Conservation (phyloP, 176 grass and related monocot genomes). For the Cenchrus purpureus region DNA sequence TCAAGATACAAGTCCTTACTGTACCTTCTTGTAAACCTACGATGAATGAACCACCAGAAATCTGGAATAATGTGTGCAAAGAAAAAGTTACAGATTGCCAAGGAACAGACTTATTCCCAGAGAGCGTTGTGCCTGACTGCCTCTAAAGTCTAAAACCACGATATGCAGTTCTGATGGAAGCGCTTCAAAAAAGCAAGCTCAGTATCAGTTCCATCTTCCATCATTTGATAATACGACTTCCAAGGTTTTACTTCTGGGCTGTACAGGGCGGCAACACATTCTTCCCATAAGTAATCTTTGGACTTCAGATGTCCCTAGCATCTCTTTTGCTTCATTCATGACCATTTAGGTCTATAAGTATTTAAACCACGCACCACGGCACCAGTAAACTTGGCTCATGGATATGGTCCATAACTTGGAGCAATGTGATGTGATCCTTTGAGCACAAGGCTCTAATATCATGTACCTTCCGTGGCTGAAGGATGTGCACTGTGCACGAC, state of each 20-base stretch:
- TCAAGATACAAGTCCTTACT: background rate
- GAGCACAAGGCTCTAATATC: background rate
- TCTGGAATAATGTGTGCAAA: background rate
- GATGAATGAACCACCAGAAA: background rate
- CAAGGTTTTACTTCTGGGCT: background rate
- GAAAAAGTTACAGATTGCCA: background rate
- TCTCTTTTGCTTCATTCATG: background rate
- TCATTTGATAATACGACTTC: too few relatives aligned
- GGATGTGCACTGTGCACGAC: background rate
- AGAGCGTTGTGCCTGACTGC: background rate
- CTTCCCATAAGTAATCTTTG: background rate
- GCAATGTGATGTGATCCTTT: background rate
- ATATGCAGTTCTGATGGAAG: background rate
- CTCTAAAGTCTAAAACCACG: background rate
- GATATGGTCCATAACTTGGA: background rate
- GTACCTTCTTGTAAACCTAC: background rate
- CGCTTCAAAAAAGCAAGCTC: background rate
- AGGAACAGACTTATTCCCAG: background rate
- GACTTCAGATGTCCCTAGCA: background rate
- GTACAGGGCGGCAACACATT: background rate
- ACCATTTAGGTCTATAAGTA: background rate
- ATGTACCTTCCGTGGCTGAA: background rate
- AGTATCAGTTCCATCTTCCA: background rate
- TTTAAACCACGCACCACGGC: background rate
- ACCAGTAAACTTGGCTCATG: background rate